Evolutionary conservation across 73 alveolate genomes (phyloP), one percentile per base, ranked within the genome.

Genomic region (Tetrahymena elliotti): DNA sequence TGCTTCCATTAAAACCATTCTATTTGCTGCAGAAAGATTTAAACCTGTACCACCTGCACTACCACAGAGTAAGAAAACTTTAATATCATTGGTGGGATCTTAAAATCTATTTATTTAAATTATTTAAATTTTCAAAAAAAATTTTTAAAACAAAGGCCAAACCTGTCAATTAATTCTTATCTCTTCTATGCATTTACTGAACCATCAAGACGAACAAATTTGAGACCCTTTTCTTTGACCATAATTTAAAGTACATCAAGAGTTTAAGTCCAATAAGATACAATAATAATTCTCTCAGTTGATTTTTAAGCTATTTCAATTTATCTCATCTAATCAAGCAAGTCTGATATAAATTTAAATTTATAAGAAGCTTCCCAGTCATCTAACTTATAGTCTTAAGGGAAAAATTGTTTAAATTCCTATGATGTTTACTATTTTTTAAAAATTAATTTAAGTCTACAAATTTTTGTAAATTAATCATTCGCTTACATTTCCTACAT

Each of bases 31-130:
- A 96, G 96, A 94, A 36, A 97, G 93, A 93, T 97, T 97, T 27
- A 97, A 68, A 38, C 99, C 99, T 16, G 97, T 93, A 11, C 99
- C 99, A 13, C 99, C 99, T 33, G 99, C 98, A 39, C 96, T 97
- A 53, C 98, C 94, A 38, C 97, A 96, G 20, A 97, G 95, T 36
- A 97, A 94, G 94, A 97, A 97, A n/a, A 97, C 93, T 15, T 47
- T 38, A 15, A 47, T 27, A 7, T 97, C 96, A 27, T 33, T 68
- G 6, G 88, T 68, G 20, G 88, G 88, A 31, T 68, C 88, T 68
- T 68, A 68, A 36, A 68, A 68, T 68, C 88, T 68, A 0, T 68
- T 4, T 6, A 1, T 68, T 27, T 3, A 5, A 68, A 27, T 22
- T 27, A 68, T 68, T 68, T 68, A 11, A n/a, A 27, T 27, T 27